These are phyloP conservation scores for Paramecium primaurelia DNA, from an alignment of 73 alveolate genomes.

Conservation along the genomic window DNA sequence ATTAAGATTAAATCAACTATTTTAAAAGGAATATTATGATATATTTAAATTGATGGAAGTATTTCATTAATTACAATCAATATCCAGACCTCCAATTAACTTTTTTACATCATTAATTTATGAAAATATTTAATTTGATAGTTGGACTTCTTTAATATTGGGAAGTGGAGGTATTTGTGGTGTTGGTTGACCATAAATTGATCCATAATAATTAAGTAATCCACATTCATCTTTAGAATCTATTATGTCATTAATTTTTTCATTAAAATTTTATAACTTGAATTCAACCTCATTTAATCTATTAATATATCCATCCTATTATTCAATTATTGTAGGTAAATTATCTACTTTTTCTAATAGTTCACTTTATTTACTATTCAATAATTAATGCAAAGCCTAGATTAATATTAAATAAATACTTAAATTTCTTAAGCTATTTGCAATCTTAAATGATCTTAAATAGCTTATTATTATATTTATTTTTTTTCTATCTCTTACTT, in stretches of 20 bases:
- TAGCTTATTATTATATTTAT: neutral
- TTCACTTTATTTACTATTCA: neutral
- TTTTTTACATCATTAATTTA: neutral
- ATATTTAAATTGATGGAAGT: neutral
- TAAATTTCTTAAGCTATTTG: neutral
- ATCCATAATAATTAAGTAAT: constrained; percentile 11
- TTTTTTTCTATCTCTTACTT: constrained; percentile 8
- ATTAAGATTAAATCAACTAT: too few species aligned
- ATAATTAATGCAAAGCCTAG: neutral
- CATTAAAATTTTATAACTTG: neutral
- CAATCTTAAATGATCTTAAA: neutral
- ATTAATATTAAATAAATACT: neutral
- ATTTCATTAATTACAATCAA: constrained; percentile 4
- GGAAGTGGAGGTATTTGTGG: constrained; percentile 15
- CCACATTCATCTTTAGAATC: constrained; percentile 27
- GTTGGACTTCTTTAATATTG: neutral
- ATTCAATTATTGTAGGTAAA: neutral
- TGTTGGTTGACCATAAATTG: neutral
- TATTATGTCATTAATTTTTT: constrained; percentile 8
- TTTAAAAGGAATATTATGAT: neutral
- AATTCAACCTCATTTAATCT: neutral
- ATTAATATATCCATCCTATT: neutral
- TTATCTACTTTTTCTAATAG: neutral
- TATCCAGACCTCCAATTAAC: neutral
- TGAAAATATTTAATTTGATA: neutral